Evolutionary conservation across 2,329 filamentous ascomycete species (phyloP), one percentile per base, ranked within the genome.

Genomic region (Chlorencoelia australis): DNA sequence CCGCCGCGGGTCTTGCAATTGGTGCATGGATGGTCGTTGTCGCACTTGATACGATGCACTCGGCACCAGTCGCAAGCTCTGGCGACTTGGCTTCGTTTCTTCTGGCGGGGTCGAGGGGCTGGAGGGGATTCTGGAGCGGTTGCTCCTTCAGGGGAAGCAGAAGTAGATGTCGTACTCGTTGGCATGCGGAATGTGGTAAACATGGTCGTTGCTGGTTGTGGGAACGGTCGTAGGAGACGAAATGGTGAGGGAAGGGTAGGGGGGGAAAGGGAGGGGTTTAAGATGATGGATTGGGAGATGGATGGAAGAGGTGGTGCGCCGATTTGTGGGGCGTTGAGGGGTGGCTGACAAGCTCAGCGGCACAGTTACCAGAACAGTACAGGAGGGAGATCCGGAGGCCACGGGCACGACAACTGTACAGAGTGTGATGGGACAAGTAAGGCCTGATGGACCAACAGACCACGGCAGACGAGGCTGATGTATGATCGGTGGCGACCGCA

Each of bases 51-150:
- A 11, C 63, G 57, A 35, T 64, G 55, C 30, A 58, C 50, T 3
- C 62, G 61, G 43, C 63, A 66, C 51, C 57, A 57, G 40, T 58
- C 55, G 50, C 63, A 64, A 29, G 58, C 63, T 45, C 52, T 45
- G 4, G 49, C 46, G 11, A 59, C 56, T 38, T 58, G 53, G 14
- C 43, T 45, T 14, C 56, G 46, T 25, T 46, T 46, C 18, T 32
- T 17, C 28, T 31, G 39, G 11, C 32, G 40, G 13, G 35, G 35
- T n/a, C 35, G 35, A 5, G 30, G 35, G 10, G 35, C 25, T 19
- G 29, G 39, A 5, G 35, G 30, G 10, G 35, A 20, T 20, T 33
- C 27, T 28, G 38, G 34, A 10, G 27, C n/a, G n/a, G n/a, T n/a
- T n/a, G n/a, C n/a, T n/a, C n/a, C n/a, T n/a, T n/a, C n/a, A n/a